Percentiles rank a stretch among this genome's conserved stretches.
These are phyloP conservation scores for Neurospora sp. DNA, from an alignment of 495 filamentous ascomycete genomes.

Conservation along the genomic window DNA sequence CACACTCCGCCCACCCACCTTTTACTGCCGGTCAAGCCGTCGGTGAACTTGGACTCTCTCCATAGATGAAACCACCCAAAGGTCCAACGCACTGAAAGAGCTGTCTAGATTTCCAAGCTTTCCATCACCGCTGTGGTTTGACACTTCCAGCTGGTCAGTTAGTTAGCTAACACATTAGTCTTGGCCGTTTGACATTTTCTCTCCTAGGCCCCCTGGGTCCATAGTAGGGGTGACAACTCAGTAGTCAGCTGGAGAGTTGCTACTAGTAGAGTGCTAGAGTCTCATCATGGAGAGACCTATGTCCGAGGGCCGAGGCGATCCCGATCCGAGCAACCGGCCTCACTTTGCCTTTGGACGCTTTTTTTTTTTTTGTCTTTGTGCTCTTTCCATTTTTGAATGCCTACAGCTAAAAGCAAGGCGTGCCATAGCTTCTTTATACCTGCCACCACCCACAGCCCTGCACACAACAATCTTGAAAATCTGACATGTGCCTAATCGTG, in stretches of 20 bases:
- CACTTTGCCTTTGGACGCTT: too few relatives aligned
- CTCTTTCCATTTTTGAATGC: too few relatives aligned
- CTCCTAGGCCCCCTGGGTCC: background rate
- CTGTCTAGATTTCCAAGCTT: background rate
- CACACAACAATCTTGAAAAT: background rate
- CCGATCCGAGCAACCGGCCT: background rate
- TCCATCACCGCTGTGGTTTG: background rate
- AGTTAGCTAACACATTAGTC: too few relatives aligned
- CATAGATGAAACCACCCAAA: background rate
- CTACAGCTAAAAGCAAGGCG: background rate
- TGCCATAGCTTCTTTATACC: background rate
- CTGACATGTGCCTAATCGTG: background rate
- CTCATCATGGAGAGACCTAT: background rate
- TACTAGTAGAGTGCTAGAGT: background rate
- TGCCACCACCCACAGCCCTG: background rate
- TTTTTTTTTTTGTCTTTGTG: too few relatives aligned
- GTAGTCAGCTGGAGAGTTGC: background rate
- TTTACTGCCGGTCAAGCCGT: background rate
- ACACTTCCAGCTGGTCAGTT: background rate
- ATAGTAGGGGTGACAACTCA: background rate
- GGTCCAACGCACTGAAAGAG: background rate
- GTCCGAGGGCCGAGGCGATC: background rate
- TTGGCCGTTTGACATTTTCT: background rate
- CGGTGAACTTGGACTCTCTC: background rate
- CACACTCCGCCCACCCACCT: background rate